Conservation (phyloP, 1,139 yeast species). For the Suhomyces choctaworum region DNA sequence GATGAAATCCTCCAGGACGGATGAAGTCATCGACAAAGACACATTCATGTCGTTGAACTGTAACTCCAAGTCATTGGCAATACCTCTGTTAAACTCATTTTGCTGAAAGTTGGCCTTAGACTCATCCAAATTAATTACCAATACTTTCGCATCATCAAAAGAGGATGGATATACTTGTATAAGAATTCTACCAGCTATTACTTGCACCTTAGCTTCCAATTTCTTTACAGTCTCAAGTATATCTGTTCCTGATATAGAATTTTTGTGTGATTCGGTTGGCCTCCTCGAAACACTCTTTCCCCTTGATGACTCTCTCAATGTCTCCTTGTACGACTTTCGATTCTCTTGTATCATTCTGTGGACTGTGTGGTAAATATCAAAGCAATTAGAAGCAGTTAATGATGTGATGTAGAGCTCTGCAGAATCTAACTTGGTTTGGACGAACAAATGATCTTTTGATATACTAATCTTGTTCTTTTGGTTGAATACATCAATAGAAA, state of each 20-base stretch:
- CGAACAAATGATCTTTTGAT: conserved; percentile 63
- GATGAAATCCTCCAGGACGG: conserved; percentile 48
- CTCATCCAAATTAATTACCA: conserved; percentile 61
- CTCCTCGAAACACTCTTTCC: conserved; percentile 12
- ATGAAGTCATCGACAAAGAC: conserved; percentile 56
- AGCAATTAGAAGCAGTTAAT: conserved; percentile 76
- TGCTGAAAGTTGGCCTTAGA: conserved; percentile 63
- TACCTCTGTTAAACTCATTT: conserved; percentile 47
- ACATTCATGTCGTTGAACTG: conserved; percentile 63
- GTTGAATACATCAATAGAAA: conserved; percentile 64
- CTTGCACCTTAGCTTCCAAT: conserved; percentile 60
- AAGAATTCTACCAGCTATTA: conserved; percentile 54
- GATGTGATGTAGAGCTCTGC: conserved; percentile 73
- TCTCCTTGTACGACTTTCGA: conserved; percentile 70
- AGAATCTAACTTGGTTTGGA: conserved; percentile 53
- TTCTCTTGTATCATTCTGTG: conserved; percentile 74
- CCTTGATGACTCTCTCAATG: conserved; percentile 54
- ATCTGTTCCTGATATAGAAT: conserved; percentile 11
- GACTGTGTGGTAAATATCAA: conserved; percentile 74
- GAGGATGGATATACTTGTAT: conserved; percentile 77
- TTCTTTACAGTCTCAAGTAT: conserved; percentile 43
- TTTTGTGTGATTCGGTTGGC: conserved; percentile 10
- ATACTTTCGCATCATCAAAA: conserved; percentile 70
- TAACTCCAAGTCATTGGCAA: conserved; percentile 52
- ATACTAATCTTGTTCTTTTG: conserved; percentile 52